phyloP scores from a whole-genome alignment of 2,329 filamentous ascomycete genomes.

The Monosporascus cannonballus region DNA sequence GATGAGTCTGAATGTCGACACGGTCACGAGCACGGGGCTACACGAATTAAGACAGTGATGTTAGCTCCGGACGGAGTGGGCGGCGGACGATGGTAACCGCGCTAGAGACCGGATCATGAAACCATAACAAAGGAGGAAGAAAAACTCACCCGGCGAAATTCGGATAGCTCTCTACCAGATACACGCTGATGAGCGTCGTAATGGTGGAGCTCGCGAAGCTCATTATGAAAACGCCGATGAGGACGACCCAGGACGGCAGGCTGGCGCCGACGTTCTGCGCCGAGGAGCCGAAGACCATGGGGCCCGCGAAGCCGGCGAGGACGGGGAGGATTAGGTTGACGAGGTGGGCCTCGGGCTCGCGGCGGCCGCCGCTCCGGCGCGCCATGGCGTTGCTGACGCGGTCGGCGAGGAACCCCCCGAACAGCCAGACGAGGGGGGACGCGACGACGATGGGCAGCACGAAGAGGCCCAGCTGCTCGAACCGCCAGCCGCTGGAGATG shows the following conservation, averaged over 20 bases:
- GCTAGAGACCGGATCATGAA: not conserved
- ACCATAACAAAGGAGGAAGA: not conserved
- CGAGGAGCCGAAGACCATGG: constrained; percentile 18
- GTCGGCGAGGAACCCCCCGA: constrained; percentile 29
- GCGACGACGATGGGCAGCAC: constrained; percentile 11
- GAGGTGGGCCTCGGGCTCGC: constrained; percentile 22
- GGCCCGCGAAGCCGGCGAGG: constrained; percentile 13
- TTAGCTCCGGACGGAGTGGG: not conserved
- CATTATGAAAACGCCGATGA: constrained; percentile 17
- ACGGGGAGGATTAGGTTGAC: constrained; percentile 19
- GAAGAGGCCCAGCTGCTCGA: constrained; percentile 9
- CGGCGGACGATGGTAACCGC: not conserved
- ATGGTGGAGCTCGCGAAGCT: constrained; percentile 15
- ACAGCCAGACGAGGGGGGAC: constrained; percentile 13
- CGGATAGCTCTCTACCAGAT: constrained; percentile 21
- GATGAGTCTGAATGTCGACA: constrained; percentile 15
- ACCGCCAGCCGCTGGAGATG: constrained; percentile 10
- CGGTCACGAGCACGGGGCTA: constrained; percentile 16
- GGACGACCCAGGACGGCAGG: constrained; percentile 13
- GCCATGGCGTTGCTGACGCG: constrained; percentile 17
- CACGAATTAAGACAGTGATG: not conserved
- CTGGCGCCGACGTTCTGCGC: constrained; percentile 8
- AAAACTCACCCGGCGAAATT: constrained; percentile 14
- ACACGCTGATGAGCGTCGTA: constrained; percentile 17
- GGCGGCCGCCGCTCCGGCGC: constrained; percentile 10